Conservation (phyloP, 2,329 filamentous ascomycete genomes). For the Cercospora nicotianae region DNA sequence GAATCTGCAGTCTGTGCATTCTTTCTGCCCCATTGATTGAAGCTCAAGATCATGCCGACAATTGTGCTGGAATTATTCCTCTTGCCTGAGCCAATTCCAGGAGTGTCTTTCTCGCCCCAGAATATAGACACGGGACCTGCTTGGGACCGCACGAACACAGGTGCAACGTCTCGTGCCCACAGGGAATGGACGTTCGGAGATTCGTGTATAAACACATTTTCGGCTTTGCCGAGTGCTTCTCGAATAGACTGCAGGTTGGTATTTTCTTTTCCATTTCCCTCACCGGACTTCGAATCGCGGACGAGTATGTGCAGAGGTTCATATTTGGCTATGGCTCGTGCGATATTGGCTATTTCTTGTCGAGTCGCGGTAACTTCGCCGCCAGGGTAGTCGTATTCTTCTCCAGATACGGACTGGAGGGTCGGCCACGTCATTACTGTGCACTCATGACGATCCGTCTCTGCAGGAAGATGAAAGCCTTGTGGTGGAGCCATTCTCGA, state of each 20-base stretch:
- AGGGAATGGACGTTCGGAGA: conserved; percentile 18
- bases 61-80: conserved; percentile 6
- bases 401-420: conserved; percentile 3
- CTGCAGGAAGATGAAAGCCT: conserved; percentile 16
- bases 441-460: conserved; percentile 14
- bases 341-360: conserved; percentile 13
- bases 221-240: conserved; percentile 5
- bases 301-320: conserved; percentile 19
- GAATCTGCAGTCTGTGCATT: conserved; percentile 17
- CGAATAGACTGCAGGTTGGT: conserved; percentile 7
- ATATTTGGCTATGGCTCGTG: conserved; percentile 17
- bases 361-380: conserved; percentile 10
- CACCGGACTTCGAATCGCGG: background rate
- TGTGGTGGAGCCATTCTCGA: background rate
- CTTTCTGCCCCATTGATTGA: conserved; percentile 26
- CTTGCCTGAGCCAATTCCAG: conserved; percentile 10
- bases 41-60: conserved; percentile 23
- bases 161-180: conserved; percentile 26
- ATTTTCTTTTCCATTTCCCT: background rate
- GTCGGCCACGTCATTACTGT: conserved; percentile 23
- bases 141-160: conserved; percentile 19
- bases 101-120: conserved; percentile 13
- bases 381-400: conserved; percentile 4
- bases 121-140: conserved; percentile 9
- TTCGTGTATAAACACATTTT: conserved; percentile 11